Conservation (phyloP, 2,329 filamentous ascomycete species). For the Trichoderma cornu-damae region DNA sequence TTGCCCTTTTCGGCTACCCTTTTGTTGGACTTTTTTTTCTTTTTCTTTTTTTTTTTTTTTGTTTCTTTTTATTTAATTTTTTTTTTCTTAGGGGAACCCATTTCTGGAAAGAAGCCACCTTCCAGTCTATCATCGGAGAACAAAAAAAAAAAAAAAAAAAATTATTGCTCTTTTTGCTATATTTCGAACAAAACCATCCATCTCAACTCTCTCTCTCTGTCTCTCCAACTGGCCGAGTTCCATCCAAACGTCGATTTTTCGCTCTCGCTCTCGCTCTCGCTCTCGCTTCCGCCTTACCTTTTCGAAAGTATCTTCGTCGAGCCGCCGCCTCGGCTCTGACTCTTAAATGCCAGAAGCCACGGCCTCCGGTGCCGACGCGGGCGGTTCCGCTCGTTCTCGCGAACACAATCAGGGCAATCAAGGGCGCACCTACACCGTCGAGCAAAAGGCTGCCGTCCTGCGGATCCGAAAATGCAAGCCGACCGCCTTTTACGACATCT, state of each 20-base stretch:
- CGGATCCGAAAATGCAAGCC: constrained; percentile 78
- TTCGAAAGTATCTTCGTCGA: not conserved
- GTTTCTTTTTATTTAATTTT: not conserved
- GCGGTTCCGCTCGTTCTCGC: constrained; percentile 45
- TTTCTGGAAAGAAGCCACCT: constrained; percentile 18
- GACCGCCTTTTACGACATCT: constrained; percentile 94
- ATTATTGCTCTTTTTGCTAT: not conserved
- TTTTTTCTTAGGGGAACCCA: not conserved
- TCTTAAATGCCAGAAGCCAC: constrained; percentile 42
- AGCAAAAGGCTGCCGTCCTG: constrained; percentile 87
- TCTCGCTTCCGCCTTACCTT: not conserved
- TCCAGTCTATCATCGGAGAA: constrained; percentile 2
- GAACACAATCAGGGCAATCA: constrained; percentile 73
- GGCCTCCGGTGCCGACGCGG: constrained; percentile 51
- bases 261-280: too few species aligned
- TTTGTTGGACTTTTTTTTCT: not conserved
- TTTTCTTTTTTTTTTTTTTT: not conserved
- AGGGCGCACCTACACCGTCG: constrained; percentile 72
- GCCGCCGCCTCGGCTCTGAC: not conserved
- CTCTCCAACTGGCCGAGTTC: too few species aligned
- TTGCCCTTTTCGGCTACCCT: not conserved
- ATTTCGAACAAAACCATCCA: not conserved
- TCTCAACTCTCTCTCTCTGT: not conserved
- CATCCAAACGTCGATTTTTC: too few species aligned
- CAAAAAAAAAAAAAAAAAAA: not conserved